Conservation (phyloP, 2,329 filamentous ascomycete species). For the Penicillium brasilianum region DNA sequence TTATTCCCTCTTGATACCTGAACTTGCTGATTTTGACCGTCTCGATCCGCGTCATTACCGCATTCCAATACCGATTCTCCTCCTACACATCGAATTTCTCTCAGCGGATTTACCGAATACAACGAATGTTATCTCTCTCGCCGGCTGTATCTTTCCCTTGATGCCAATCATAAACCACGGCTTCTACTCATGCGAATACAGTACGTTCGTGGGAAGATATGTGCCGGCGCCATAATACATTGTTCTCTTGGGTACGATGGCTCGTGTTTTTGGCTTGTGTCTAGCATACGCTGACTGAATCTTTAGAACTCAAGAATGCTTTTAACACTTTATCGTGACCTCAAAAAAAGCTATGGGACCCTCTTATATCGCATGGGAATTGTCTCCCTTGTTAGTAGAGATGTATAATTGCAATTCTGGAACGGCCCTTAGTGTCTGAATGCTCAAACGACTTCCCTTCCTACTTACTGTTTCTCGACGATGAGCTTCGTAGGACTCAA, state of each 20-base stretch:
- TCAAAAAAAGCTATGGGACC: no score
- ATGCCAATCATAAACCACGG: no score
- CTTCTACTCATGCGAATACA: not conserved
- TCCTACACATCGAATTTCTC: conserved; percentile 15
- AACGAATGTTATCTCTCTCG: conserved; percentile 18
- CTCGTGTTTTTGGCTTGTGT: not conserved
- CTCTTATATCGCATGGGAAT: not conserved
- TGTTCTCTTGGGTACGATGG: conserved; percentile 34
- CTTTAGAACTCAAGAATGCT: conserved; percentile 25
- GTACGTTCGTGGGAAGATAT: conserved; percentile 19
- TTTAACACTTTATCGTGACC: not conserved
- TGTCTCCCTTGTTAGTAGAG: not conserved
- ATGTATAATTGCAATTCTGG: not conserved
- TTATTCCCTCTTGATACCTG: conserved; percentile 22
- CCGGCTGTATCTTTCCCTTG: conserved; percentile 30
- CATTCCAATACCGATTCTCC: conserved; percentile 8
- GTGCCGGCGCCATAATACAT: conserved; percentile 38
- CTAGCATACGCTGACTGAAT: conserved; percentile 25
- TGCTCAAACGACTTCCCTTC: not conserved
- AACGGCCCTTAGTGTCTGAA: not conserved
- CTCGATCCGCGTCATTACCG: conserved; percentile 18
- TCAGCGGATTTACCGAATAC: conserved; percentile 14
- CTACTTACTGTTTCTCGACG: not conserved
- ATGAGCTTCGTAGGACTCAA: not conserved
- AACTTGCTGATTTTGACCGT: conserved; percentile 14